Conservation (phyloP, 2,329 filamentous ascomycete species). For the Albifimbria verrucaria region DNA sequence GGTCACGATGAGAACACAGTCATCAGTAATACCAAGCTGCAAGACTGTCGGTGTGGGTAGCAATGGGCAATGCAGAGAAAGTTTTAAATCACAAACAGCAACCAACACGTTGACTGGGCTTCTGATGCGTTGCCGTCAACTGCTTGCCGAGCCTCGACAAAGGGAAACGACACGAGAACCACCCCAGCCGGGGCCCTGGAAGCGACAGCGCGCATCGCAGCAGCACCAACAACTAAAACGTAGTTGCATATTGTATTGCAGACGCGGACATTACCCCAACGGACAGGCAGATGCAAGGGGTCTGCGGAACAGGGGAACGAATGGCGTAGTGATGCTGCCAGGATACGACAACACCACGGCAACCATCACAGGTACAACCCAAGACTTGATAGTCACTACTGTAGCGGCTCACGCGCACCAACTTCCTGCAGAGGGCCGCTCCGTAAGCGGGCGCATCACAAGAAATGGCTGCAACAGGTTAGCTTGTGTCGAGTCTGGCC, state of each 20-base stretch:
- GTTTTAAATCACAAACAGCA: neutral
- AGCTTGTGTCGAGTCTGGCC: neutral
- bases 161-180: neutral
- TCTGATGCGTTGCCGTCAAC: neutral
- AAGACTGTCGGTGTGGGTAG: neutral
- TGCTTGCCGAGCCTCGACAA: neutral
- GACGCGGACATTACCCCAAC: neutral
- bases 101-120: neutral
- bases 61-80: neutral
- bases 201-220: neutral
- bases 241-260: neutral
- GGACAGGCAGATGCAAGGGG: neutral
- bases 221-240: neutral
- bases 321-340: neutral
- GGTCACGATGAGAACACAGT: neutral
- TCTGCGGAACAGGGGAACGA: neutral
- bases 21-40: neutral
- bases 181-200: neutral
- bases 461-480: neutral
- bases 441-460: neutral
- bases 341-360: neutral
- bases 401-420: too few species aligned
- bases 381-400: too few species aligned
- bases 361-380: neutral
- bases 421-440: neutral